Evolutionary conservation across 441 rosid genomes (phyloP).

Genomic region (Capsella rubella): DNA sequence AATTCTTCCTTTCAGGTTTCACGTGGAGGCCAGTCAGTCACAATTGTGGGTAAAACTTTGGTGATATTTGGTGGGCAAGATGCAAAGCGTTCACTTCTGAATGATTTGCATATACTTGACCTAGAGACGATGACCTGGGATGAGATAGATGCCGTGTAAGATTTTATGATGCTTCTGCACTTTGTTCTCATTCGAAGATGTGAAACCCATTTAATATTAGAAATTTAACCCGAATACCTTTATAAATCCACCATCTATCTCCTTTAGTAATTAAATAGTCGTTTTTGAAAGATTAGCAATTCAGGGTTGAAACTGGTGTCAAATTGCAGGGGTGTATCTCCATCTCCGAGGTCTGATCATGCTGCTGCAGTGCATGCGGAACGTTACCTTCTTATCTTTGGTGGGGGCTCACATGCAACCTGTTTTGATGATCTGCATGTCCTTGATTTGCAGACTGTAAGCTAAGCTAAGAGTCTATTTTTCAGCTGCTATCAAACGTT

Average conservation of each 20-base stretch:
- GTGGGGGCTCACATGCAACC: slow-evolving; percentile 97
- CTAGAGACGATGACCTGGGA: slow-evolving; percentile 99
- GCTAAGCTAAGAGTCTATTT: slow-evolving; percentile 46
- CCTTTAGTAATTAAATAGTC: slow-evolving; percentile 9
- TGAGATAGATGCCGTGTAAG: slow-evolving; percentile 95
- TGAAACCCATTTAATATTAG: slow-evolving; percentile 10
- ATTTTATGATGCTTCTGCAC: slow-evolving; percentile 34
- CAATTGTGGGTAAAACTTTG: slow-evolving; percentile 81
- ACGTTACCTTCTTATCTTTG: slow-evolving; percentile 94
- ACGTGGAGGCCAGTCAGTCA: slow-evolving; percentile 97
- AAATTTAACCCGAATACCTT: slow-evolving; percentile 5
- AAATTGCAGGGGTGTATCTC: slow-evolving; percentile 81
- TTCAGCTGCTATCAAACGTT: slow-evolving; percentile 23
- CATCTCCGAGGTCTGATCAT: slow-evolving; percentile 99
- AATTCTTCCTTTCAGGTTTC: slow-evolving; percentile 69
- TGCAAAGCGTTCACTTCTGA: slow-evolving; percentile 86
- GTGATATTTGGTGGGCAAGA: slow-evolving; percentile 99
- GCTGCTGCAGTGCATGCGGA: slow-evolving; percentile 97
- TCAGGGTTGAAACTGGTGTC: slow-evolving; percentile 32
- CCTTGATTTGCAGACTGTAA: slow-evolving; percentile 94
- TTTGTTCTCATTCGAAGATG: slow-evolving; percentile 5
- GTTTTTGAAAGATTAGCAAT: slow-evolving; percentile 27
- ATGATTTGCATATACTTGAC: slow-evolving; percentile 96
- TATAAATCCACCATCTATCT: slow-evolving; percentile 13
- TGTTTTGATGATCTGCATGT: slow-evolving; percentile 97